A percentile compares a stretch with the other conserved stretches of the same genome.
These are phyloP conservation scores for Nannizziopsis arthrosporioides DNA, from an alignment of 2,329 filamentous ascomycete genomes.

Conservation along the genomic window DNA sequence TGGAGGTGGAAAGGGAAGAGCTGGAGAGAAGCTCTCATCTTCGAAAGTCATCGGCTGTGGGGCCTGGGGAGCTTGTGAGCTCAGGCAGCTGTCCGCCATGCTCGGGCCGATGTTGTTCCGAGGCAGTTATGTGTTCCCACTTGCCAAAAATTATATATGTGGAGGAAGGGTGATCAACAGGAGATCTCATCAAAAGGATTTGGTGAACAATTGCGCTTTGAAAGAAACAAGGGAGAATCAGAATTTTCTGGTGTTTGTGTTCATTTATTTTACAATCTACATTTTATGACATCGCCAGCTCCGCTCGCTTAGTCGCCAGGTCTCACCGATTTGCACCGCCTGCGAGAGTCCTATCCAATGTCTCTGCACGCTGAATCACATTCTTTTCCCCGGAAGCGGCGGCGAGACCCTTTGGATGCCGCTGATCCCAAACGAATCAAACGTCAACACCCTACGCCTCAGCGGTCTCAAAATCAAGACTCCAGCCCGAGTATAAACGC, in stretches of 20 bases:
- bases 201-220: not conserved
- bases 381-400: constrained; percentile 6
- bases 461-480: not conserved
- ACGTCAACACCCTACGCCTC: not conserved
- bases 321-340: too few relatives aligned
- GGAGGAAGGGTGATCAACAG: not conserved
- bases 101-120: constrained; percentile 1
- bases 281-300: not conserved
- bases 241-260: not conserved
- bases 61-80: not conserved
- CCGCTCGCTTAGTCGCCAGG: not conserved
- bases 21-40: not conserved
- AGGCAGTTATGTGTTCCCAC: too few relatives aligned
- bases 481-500: constrained; percentile 33
- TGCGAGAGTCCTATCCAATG: not conserved
- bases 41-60: not conserved
- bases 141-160: not conserved
- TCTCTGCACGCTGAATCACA: constrained; percentile 4
- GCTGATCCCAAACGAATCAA: constrained; percentile 6
- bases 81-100: not conserved
- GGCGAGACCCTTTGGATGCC: not conserved
- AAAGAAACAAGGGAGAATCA: not conserved
- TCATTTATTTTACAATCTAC: not conserved
- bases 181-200: not conserved
- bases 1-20: not conserved